Conservation (phyloP, 768 basidiomycete species). For the Suillus decipiens region DNA sequence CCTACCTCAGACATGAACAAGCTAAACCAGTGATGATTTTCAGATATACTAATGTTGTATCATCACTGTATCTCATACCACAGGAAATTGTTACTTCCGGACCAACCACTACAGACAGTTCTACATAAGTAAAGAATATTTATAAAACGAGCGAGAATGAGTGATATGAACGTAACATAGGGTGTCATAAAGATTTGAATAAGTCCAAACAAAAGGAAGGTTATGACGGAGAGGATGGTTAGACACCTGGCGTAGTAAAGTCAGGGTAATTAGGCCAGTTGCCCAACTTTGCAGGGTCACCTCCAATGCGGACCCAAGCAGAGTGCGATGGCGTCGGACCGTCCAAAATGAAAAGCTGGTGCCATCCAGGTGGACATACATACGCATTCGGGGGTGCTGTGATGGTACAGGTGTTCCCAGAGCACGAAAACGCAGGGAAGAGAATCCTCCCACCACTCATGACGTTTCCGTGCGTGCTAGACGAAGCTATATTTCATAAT, state of each 20-base stretch:
- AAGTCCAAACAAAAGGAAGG: background rate
- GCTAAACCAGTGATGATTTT: background rate
- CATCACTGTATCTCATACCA: background rate
- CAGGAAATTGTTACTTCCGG: background rate
- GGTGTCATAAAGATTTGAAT: background rate
- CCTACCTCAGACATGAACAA: background rate
- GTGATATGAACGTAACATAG: background rate
- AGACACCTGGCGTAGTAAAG: constrained; percentile 67
- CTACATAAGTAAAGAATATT: background rate
- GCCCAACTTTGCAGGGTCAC: constrained; percentile 68
- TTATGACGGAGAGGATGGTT: background rate
- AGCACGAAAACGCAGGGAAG: constrained; percentile 72
- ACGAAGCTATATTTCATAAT: constrained; percentile 48
- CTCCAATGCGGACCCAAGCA: constrained; percentile 75
- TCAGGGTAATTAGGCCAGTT: constrained; percentile 74
- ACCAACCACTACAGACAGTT: background rate
- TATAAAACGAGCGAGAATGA: background rate
- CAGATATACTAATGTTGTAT: background rate
- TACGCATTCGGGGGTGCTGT: constrained; percentile 70
- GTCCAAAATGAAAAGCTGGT: constrained; percentile 74
- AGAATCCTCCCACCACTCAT: constrained; percentile 69
- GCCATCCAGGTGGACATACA: constrained; percentile 76
- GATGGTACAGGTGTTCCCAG: constrained; percentile 74
- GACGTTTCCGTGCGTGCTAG: constrained; percentile 76
- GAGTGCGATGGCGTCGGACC: constrained; percentile 79